Base-by-base conservation (phyloP, 1,284 basidiomycete species). In the Naganishia albida region DNA sequence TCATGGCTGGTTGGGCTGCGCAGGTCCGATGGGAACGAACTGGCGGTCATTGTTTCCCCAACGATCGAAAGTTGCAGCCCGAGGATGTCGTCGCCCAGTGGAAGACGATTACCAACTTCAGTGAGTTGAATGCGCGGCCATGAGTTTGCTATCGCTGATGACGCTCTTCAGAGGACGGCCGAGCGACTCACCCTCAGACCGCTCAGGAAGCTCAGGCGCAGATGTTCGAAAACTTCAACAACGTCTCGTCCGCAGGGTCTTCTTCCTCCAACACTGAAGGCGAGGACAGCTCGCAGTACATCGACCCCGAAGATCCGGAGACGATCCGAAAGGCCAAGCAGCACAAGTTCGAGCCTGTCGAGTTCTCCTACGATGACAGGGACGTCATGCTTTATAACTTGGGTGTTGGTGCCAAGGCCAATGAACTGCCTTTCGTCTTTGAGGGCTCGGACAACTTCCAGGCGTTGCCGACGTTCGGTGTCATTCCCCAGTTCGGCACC, bases 351-450 rank as follows among this genome's bases (percentile, higher is more conserved):
- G 84, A 86, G 16, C 81, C 86, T 8, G 79, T 83, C 49, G 85
- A 87, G 50, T 93, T 85, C 80, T 82, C 78, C 30, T 99, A 90
- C 80, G 86, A 86, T 12, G 93, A 96, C 80, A 85, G 90, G 42
- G 95, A 99, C 74, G 86, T 97, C 46, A 90, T 97, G 70, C 83
- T 99, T 20, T 99, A 99, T 83, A 97, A 97, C 80, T 83, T 99
- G 39, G 93, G 95, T 60, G 81, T 99, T 53, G 96, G 95, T n/a
- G 95, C 94, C 20, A 94, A 88, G 6, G 93, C 89, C 77, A 86
- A 89, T 75, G 93, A 99, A 69, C 85, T 97, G 26, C 85, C 93
- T 71, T 94, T 92, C 87, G 87, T 88, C 3, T 99, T 87, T 74
- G 96, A 99, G 81, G 87, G 88, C 64, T 84, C 91, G 74, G 91